These are phyloP conservation scores for Grosmannia huntii DNA, from an alignment of 2,329 filamentous ascomycete genomes.

Conservation along the genomic window DNA sequence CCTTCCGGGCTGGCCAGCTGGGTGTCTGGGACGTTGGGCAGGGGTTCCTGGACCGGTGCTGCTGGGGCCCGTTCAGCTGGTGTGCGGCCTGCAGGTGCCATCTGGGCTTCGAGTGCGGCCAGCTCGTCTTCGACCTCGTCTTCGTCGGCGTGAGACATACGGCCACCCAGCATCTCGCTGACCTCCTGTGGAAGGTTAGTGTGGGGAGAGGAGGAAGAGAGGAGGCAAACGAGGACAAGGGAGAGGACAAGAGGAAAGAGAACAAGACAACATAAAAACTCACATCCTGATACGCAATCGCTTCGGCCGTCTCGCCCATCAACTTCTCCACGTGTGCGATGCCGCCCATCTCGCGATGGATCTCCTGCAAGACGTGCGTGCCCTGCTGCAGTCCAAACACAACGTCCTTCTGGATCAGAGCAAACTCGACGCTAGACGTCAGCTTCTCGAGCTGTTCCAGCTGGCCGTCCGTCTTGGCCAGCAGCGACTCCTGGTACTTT, in stretches of 20 bases:
- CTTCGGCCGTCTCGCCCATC: conserved; percentile 84
- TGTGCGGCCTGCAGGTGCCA: conserved; percentile 15
- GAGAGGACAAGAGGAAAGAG: too few species aligned
- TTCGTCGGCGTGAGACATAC: conserved; percentile 88
- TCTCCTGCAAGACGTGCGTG: conserved; percentile 77
- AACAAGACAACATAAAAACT: neutral
- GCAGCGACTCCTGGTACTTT: conserved; percentile 88
- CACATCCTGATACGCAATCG: conserved; percentile 80
- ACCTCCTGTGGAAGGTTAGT: conserved; percentile 51
- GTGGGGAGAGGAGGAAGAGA: neutral
- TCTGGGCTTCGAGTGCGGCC: conserved; percentile 60
- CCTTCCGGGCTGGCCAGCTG: conserved; percentile 3
- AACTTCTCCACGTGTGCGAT: conserved; percentile 89
- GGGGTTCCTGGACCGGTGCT: conserved; percentile 7
- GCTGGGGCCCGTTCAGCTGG: conserved; percentile 13
- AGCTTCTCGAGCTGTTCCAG: conserved; percentile 88
- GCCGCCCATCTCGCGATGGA: conserved; percentile 91
- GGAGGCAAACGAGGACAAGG: neutral
- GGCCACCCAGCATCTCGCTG: conserved; percentile 76
- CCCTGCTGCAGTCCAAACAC: conserved; percentile 87
- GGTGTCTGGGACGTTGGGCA: conserved; percentile 46
- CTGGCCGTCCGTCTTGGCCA: conserved; percentile 82
- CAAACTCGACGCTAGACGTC: conserved; percentile 84
- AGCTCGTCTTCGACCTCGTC: conserved; percentile 97
- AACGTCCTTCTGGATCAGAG: conserved; percentile 92